Conservation (phyloP, 257 asterid species). For the Apocynum venetum region DNA sequence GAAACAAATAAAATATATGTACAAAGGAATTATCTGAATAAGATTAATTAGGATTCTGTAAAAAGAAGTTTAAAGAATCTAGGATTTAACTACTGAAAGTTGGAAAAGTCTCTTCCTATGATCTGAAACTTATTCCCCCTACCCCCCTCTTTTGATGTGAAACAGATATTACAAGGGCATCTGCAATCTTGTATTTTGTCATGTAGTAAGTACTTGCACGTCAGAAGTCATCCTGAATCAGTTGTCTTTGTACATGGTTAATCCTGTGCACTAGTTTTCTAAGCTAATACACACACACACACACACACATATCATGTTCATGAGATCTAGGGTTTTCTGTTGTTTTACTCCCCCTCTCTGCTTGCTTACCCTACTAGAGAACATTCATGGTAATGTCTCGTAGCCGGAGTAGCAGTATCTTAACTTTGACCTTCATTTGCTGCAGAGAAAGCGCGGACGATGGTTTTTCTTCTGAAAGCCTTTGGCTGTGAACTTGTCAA, state of each 20-base stretch:
- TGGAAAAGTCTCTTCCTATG: background rate
- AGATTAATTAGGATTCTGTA: background rate
- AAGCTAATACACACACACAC: background rate
- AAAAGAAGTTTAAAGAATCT: background rate
- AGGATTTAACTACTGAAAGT: background rate
- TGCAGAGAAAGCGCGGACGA: background rate
- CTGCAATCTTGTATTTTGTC: background rate
- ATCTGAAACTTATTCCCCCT: background rate
- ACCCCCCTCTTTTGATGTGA: no score
- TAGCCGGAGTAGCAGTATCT: background rate
- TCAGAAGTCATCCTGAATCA: background rate
- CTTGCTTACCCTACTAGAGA: background rate
- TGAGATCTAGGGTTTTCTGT: no score
- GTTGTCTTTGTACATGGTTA: background rate
- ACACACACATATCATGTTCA: no score
- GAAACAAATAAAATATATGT: background rate
- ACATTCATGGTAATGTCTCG: background rate
- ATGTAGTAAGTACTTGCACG: background rate
- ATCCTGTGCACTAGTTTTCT: no score
- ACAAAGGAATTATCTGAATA: background rate
- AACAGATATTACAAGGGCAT: background rate
- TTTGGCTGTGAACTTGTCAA: background rate
- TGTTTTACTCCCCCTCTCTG: background rate
- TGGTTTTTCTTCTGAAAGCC: conserved; percentile 10
- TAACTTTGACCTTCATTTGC: background rate